phyloP scores from a whole-genome alignment of 768 basidiomycete species.

The Lanmaoa rubissima region DNA sequence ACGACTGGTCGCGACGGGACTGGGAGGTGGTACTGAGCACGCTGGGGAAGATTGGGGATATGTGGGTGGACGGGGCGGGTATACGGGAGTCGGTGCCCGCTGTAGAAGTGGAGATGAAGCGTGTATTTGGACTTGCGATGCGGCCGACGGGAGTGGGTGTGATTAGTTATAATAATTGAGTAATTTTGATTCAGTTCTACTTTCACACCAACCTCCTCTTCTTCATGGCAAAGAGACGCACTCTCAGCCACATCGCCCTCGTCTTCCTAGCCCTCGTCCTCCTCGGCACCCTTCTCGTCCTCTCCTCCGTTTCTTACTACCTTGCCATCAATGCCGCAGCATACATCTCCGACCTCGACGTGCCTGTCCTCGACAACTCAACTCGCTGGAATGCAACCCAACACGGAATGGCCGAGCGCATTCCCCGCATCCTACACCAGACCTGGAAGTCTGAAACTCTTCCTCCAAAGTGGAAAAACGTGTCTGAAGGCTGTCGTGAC shows the following conservation, averaged over 20 bases:
- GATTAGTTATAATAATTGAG: too few species aligned
- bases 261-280: conserved; percentile 73
- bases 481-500: conserved; percentile 82
- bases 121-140: conserved; percentile 48
- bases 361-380: conserved; percentile 53
- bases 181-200: not conserved
- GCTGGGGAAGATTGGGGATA: conserved; percentile 46
- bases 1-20: conserved; percentile 69
- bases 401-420: conserved; percentile 63
- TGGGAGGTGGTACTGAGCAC: conserved; percentile 56
- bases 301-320: conserved; percentile 89
- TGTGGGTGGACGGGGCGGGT: conserved; percentile 55
- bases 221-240: conserved; percentile 43
- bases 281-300: conserved; percentile 84
- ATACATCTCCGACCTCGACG: conserved; percentile 77
- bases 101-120: conserved; percentile 47
- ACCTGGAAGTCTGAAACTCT: conserved; percentile 95
- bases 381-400: conserved; percentile 64
- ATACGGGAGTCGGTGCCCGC: conserved; percentile 49
- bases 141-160: conserved; percentile 38
- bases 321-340: conserved; percentile 77
- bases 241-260: conserved; percentile 43
- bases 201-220: not conserved
- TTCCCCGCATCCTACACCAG: conserved; percentile 95
- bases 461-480: conserved; percentile 74